Conservation (phyloP, 2,329 filamentous ascomycete genomes). For the Stemphylium beticola region DNA sequence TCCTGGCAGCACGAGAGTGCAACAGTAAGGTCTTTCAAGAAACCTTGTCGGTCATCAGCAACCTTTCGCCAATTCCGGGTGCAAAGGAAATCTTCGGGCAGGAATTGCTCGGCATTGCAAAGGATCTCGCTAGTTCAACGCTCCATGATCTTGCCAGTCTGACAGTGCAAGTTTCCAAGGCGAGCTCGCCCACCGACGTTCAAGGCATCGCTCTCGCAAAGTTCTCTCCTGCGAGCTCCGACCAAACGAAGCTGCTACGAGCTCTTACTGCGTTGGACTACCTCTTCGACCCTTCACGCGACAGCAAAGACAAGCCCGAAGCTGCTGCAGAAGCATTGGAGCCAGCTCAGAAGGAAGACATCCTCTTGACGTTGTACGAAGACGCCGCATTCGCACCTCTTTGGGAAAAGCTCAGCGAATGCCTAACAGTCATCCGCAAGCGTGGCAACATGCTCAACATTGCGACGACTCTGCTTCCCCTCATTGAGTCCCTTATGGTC, state of each 20-base stretch:
- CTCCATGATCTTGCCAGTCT: slow-evolving; percentile 84
- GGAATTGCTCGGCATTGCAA: slow-evolving; percentile 87
- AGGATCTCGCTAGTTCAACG: slow-evolving; percentile 82
- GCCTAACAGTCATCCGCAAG: slow-evolving; percentile 84
- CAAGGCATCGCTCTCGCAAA: slow-evolving; percentile 93
- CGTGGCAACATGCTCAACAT: slow-evolving; percentile 97
- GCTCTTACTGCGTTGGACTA: slow-evolving; percentile 95
- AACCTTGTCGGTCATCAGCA: slow-evolving; percentile 97
- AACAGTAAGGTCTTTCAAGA: slow-evolving; percentile 98
- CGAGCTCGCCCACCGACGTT: slow-evolving; percentile 88
- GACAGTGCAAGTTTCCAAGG: slow-evolving; percentile 82
- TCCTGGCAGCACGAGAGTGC: slow-evolving; percentile 94
- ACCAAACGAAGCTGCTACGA: slow-evolving; percentile 93
- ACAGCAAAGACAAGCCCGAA: slow-evolving; percentile 57
- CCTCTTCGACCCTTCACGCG: slow-evolving; percentile 82
- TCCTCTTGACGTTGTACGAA: slow-evolving; percentile 87
- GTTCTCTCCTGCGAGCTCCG: slow-evolving; percentile 93
- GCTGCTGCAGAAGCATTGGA: slow-evolving; percentile 58
- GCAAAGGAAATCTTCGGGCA: slow-evolving; percentile 91
- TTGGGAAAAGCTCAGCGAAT: slow-evolving; percentile 91
- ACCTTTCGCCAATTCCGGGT: slow-evolving; percentile 88
- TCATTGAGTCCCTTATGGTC: slow-evolving; percentile 98
- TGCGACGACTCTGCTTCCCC: slow-evolving; percentile 88
- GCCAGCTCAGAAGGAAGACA: slow-evolving; percentile 75
- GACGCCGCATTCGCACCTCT: slow-evolving; percentile 87